These are phyloP conservation scores for Colletotrichum chrysophilum DNA, from an alignment of 2,329 filamentous ascomycete genomes.

Conservation along the genomic window DNA sequence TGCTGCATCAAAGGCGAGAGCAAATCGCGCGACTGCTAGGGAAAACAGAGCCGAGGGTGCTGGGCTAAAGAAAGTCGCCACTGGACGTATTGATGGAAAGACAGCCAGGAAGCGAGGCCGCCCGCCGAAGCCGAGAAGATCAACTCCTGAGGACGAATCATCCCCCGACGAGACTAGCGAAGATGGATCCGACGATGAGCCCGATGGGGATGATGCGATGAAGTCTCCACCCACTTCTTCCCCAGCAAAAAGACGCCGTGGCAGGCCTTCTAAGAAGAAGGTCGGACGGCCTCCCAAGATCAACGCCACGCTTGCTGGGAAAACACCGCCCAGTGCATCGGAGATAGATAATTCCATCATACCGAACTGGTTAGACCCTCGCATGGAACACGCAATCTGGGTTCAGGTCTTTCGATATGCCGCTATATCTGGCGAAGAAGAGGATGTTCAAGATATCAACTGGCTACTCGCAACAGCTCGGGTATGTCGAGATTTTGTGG, in stretches of 20 bases:
- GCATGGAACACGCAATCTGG: slow-evolving; percentile 71
- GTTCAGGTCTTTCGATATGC: slow-evolving; percentile 73
- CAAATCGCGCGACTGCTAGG: not conserved
- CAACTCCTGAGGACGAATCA: not conserved
- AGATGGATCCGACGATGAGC: not conserved
- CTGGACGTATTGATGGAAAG: not conserved
- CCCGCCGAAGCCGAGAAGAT: not conserved
- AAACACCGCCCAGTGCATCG: not conserved
- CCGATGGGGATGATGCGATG: not conserved
- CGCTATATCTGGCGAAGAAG: slow-evolving; percentile 44
- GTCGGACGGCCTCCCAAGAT: not conserved
- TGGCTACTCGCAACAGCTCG: slow-evolving; percentile 72
- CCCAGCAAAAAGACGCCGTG: not conserved
- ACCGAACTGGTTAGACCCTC: slow-evolving; percentile 59
- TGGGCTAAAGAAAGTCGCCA: not conserved
- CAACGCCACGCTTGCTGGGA: not conserved
- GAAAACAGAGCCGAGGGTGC: not conserved
- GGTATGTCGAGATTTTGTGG: slow-evolving; percentile 68
- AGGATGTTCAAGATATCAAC: slow-evolving; percentile 42
- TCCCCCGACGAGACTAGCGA: not conserved
- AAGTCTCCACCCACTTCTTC: not conserved
- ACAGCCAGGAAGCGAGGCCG: not conserved
- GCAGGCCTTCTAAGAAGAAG: not conserved
- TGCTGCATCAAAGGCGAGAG: not conserved
- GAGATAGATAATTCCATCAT: slow-evolving; percentile 32